These are phyloP conservation scores for Lagenaria siceraria DNA, from an alignment of 306 rosid species.

Conservation along the genomic window DNA sequence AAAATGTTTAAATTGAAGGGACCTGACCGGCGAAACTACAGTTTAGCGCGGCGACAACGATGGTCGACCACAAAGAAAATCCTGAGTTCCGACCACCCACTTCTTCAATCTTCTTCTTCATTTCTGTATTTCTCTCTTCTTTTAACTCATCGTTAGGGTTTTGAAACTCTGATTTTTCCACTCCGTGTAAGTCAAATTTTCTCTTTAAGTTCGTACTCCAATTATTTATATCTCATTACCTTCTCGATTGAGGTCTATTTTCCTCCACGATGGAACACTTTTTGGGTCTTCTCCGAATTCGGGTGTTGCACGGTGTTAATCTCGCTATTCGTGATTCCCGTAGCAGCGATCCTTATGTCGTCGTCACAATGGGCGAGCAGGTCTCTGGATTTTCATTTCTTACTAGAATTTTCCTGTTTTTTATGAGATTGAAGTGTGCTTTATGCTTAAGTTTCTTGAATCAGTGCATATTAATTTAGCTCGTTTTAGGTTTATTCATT, in stretches of 20 bases:
- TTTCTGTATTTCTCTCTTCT: neutral
- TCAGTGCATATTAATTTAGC: neutral
- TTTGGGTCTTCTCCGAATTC: slow-evolving; percentile 65
- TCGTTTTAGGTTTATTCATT: neutral
- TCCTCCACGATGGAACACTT: neutral
- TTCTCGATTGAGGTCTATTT: neutral
- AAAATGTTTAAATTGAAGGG: neutral
- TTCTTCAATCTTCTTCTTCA: neutral
- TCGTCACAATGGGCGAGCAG: slow-evolving; percentile 34
- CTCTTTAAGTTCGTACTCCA: neutral
- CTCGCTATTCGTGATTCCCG: slow-evolving; percentile 56
- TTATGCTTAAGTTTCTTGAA: neutral
- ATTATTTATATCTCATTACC: neutral
- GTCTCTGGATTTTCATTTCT: slow-evolving; percentile 5
- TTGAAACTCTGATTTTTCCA: neutral
- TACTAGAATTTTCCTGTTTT: neutral
- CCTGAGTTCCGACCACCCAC: neutral
- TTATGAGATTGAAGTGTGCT: neutral
- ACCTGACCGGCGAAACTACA: neutral
- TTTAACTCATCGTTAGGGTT: neutral
- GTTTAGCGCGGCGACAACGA: neutral
- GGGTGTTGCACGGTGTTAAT: slow-evolving; percentile 46
- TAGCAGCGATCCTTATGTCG: slow-evolving; percentile 72
- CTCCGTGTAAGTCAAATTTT: neutral
- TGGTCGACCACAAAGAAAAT: neutral